phyloP scores from a whole-genome alignment of 306 rosid genomes.

The Inga leiocalycina region DNA sequence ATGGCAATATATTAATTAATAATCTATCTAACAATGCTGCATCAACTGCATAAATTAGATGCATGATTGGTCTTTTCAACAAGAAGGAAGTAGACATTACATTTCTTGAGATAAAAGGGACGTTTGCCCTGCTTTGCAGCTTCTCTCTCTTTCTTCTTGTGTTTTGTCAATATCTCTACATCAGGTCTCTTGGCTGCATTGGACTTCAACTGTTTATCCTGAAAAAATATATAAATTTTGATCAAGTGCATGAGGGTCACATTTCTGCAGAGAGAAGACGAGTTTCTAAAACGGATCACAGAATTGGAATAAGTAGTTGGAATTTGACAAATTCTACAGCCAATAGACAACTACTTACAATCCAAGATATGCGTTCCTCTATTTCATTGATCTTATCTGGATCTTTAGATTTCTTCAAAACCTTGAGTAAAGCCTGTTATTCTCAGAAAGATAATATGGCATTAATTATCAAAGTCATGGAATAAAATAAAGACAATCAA shows the following conservation, averaged over 20 bases:
- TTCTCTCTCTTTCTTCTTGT: conserved; percentile 84
- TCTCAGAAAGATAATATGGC: conserved; percentile 8
- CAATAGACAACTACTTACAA: conserved; percentile 48
- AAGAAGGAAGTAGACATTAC: conserved; percentile 35
- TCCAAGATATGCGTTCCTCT: conserved; percentile 57
- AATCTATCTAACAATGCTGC: neutral
- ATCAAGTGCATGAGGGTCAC: conserved; percentile 11
- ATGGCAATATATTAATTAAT: neutral
- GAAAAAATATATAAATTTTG: conserved; percentile 33
- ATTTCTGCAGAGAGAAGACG: conserved; percentile 23
- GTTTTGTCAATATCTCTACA: conserved; percentile 55
- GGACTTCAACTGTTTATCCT: conserved; percentile 68
- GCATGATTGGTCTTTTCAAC: neutral
- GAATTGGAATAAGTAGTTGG: neutral
- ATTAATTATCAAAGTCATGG: neutral
- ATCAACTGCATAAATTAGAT: neutral
- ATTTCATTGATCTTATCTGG: conserved; percentile 56
- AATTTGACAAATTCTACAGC: neutral
- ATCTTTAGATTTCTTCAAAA: conserved; percentile 52
- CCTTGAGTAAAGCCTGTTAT: conserved; percentile 59
- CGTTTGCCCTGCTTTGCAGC: conserved; percentile 75
- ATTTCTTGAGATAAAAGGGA: conserved; percentile 70
- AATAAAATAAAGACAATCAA: conserved; percentile 23
- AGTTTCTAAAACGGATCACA: conserved; percentile 2
- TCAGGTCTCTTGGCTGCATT: conserved; percentile 50